Base-by-base conservation (phyloP, 139 green algal species). In the Mychonastes homosphaera region DNA sequence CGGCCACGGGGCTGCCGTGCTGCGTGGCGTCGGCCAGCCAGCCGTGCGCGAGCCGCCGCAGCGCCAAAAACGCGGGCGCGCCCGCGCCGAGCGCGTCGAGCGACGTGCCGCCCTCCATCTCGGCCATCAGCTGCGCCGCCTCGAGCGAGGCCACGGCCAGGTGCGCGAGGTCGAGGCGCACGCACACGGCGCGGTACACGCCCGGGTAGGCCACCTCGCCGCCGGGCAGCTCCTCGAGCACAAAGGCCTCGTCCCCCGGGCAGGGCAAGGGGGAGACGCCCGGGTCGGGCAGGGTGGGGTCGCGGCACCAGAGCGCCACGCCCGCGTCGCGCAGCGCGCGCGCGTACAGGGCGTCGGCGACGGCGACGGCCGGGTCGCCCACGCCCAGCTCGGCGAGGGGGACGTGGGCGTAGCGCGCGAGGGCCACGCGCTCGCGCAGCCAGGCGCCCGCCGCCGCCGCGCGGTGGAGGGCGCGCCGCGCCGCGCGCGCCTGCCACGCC, bases 351-450 rank as follows among this genome's bases (percentile, higher is more conserved):
- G 83, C 72, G 58, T 98, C 90, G 13, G 78, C 79, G 2, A 79
- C 72, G 9, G 58, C 59, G 33, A 54, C 33, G n/a, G 45, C 30
- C 15, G 64, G 73, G 56, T 80, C 67, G 1, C 21, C n/a, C n/a
- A 23, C 33, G 1, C 72, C 79, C 43, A 97, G 72, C 63, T 84
- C 84, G 23, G 73, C 65, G 12, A 95, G 56, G 10, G 87, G 86
- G 56, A 91, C 74, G 69, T 94, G 84, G 2, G 83, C 81, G 50
- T 96, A 97, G 43, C 84, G 71, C 26, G 84, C 77, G 18, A 89
- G 61, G 24, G 56, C 52, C 0, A 82, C 68, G 9, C 72, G 73
- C 30, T 85, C 78, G 50, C 80, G 59, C 35, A 95, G 68, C 82
- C 83, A 95, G 15, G 57, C 46, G 6, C 58, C 70, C 6, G 68